Percentiles rank a stretch among this genome's conserved stretches.
These are phyloP conservation scores for Oryza australiensis DNA, from an alignment of 176 grass and related monocot species.

Conservation along the genomic window DNA sequence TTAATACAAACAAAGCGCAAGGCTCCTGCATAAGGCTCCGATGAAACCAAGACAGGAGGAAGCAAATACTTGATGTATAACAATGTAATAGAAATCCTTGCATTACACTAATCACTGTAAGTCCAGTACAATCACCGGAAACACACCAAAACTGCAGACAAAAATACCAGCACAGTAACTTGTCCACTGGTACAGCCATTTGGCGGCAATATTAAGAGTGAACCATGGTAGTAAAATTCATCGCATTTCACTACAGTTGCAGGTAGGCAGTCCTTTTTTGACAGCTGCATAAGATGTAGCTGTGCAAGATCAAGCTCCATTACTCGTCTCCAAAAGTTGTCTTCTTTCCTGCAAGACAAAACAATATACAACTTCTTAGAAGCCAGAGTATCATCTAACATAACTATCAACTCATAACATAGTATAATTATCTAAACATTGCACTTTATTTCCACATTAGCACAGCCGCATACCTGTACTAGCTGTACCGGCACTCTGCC, in stretches of 20 bases:
- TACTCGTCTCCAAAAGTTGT: constrained; percentile 60
- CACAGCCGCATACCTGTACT: constrained; percentile 53
- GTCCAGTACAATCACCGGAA: background rate
- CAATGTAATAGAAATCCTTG: background rate
- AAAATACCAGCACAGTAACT: background rate
- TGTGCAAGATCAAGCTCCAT: background rate
- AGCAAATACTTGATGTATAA: background rate
- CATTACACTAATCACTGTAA: background rate
- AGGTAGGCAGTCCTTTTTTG: background rate
- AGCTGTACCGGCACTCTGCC: constrained; percentile 47
- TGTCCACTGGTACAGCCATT: constrained; percentile 3
- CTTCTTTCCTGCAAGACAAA: constrained; percentile 63
- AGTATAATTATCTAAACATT: background rate
- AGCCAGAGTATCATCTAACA: background rate
- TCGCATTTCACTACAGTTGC: background rate
- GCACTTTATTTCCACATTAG: background rate
- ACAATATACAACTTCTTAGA: background rate
- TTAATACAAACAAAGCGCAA: background rate
- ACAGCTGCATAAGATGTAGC: background rate
- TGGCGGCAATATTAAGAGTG: background rate
- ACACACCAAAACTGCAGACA: constrained; percentile 24
- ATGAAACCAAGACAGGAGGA: too few relatives aligned
- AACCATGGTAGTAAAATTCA: background rate
- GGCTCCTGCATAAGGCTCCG: too few relatives aligned
- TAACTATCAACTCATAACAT: background rate